Percentiles rank a stretch among this genome's conserved stretches.
Conservation (phyloP, 208 protist genomes). For the Leishmania mexicana region DNA sequence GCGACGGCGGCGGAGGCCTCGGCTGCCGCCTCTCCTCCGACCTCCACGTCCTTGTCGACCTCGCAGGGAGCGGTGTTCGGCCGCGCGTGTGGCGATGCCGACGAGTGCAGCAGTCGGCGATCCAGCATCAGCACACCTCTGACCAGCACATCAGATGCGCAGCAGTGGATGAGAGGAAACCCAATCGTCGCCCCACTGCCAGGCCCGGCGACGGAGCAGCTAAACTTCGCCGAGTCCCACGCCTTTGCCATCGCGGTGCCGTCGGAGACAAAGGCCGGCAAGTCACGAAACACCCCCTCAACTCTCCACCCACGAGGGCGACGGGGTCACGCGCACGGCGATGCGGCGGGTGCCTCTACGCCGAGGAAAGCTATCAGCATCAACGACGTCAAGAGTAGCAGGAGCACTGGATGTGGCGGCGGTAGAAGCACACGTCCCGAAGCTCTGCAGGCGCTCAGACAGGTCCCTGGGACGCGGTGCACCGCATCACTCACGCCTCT, state of each 20-base stretch:
- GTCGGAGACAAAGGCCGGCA: slow-evolving; percentile 1
- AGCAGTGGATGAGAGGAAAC: background rate
- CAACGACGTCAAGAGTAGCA: background rate
- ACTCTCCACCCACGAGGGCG: background rate
- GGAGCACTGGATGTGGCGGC: background rate
- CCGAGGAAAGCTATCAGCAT: background rate
- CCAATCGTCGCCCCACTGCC: background rate
- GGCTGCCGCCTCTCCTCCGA: too few species aligned
- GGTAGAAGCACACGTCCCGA: background rate
- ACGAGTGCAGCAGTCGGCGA: background rate
- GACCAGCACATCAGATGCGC: background rate
- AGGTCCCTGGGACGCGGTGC: background rate
- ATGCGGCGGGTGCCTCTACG: background rate
- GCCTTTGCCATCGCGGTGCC: background rate
- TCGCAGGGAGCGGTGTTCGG: background rate
- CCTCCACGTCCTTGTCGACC: background rate
- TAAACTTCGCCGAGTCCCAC: background rate
- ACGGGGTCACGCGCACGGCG: background rate
- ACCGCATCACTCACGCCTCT: background rate
- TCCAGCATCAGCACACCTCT: background rate
- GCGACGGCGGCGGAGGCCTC: slow-evolving; percentile 2
- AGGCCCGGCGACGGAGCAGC: background rate
- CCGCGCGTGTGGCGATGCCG: background rate
- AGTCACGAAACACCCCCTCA: background rate
- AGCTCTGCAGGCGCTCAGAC: background rate